Percentiles rank a stretch among this genome's conserved stretches.
These are phyloP conservation scores for Periconia sp. DNA, from an alignment of 2,329 filamentous ascomycete species.

Conservation along the genomic window DNA sequence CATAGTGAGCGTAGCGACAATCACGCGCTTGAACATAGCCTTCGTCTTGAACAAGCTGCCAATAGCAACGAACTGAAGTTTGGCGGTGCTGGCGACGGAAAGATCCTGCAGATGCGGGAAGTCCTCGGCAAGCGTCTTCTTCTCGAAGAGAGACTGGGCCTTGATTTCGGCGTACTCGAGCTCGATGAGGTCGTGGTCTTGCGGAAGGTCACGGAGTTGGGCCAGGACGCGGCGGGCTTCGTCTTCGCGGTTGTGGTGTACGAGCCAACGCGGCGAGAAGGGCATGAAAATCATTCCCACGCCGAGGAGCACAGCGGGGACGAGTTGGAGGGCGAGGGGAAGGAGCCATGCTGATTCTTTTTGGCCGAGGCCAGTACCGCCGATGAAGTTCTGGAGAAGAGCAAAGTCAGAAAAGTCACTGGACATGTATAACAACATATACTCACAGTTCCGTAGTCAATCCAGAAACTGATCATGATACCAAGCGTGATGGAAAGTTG, in stretches of 20 bases:
- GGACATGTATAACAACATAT: slow-evolving; percentile 17
- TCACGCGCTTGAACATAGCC: slow-evolving; percentile 68
- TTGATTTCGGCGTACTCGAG: slow-evolving; percentile 84
- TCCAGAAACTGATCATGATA: slow-evolving; percentile 62
- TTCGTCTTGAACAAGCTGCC: slow-evolving; percentile 64
- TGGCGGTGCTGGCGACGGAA: slow-evolving; percentile 60
- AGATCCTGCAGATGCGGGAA: slow-evolving; percentile 66
- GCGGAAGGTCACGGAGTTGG: slow-evolving; percentile 61
- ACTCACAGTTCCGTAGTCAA: slow-evolving; percentile 51
- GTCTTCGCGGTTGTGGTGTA: slow-evolving; percentile 68
- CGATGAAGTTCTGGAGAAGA: slow-evolving; percentile 46
- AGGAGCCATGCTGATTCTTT: slow-evolving; percentile 72
- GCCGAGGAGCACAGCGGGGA: slow-evolving; percentile 66
- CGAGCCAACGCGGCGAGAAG: slow-evolving; percentile 74
- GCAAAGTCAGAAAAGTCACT: slow-evolving; percentile 14
- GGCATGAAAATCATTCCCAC: slow-evolving; percentile 78
- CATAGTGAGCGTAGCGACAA: slow-evolving; percentile 59
- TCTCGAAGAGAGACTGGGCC: slow-evolving; percentile 76
- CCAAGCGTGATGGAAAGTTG: slow-evolving; percentile 63
- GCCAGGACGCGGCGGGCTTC: slow-evolving; percentile 68
- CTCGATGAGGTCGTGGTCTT: slow-evolving; percentile 68
- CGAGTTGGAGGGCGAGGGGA: slow-evolving; percentile 71
- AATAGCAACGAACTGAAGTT: slow-evolving; percentile 66
- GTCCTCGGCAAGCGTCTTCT: slow-evolving; percentile 66
- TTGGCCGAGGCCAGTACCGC: slow-evolving; percentile 60